Percentiles rank a stretch among this genome's conserved stretches.
phyloP scores from a whole-genome alignment of 2,329 filamentous ascomycete genomes.

The Orbilia javanica region DNA sequence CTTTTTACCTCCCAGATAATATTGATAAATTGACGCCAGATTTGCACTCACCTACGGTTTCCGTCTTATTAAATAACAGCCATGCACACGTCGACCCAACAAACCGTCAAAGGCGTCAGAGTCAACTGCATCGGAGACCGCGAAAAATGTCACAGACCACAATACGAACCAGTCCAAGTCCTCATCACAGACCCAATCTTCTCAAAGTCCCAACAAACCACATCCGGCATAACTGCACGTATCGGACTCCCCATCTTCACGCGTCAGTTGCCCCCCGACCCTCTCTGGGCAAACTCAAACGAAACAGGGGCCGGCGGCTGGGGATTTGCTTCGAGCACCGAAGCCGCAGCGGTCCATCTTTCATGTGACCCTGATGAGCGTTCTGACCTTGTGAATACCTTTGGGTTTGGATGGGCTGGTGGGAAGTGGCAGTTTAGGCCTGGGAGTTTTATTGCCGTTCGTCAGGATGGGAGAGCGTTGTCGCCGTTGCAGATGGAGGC shows the following conservation, averaged over 20 bases:
- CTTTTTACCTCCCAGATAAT: no score
- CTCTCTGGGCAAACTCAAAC: not conserved
- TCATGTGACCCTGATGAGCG: not conserved
- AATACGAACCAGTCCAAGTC: conserved; percentile 9
- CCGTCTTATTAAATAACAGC: not conserved
- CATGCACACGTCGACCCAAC: not conserved
- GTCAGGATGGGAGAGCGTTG: conserved; percentile 17
- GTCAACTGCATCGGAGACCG: conserved; percentile 25
- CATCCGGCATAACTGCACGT: conserved; percentile 16
- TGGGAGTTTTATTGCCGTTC: conserved; percentile 7
- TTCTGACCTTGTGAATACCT: not conserved
- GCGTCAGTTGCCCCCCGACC: not conserved
- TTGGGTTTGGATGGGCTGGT: conserved; percentile 18
- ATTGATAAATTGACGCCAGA: no score
- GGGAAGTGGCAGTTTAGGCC: conserved; percentile 6
- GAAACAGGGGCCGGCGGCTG: not conserved
- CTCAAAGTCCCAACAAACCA: not conserved
- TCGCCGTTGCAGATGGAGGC: conserved; percentile 27
- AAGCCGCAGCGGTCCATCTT: conserved; percentile 22
- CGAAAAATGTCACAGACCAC: not conserved
- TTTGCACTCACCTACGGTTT: not conserved
- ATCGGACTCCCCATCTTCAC: conserved; percentile 25
- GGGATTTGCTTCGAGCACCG: not conserved
- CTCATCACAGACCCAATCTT: conserved; percentile 12
- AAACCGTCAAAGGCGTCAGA: conserved; percentile 10